These are phyloP conservation scores for Saccharomyces paradoxus DNA, from an alignment of 805 yeast genomes.

Conservation along the genomic window DNA sequence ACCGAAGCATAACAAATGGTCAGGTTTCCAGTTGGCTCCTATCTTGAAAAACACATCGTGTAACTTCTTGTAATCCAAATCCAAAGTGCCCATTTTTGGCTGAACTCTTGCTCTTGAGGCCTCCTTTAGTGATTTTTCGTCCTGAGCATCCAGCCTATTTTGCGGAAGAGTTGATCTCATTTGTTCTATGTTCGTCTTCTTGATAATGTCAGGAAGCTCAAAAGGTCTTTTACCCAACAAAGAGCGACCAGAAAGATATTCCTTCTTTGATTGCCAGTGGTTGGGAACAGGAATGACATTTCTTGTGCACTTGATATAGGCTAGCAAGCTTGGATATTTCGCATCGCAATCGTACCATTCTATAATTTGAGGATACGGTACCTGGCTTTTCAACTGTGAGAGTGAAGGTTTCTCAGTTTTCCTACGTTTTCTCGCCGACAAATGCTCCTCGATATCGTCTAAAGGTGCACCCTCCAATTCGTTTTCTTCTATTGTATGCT, in stretches of 20 bases:
- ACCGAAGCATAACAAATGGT: constrained; percentile 52
- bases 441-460: constrained; percentile 16
- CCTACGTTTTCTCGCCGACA: constrained; percentile 42
- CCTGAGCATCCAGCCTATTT: constrained; percentile 13
- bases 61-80: constrained; percentile 73
- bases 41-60: constrained; percentile 81
- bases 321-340: constrained; percentile 59
- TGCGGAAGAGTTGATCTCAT: constrained; percentile 55
- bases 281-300: constrained; percentile 70
- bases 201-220: constrained; percentile 67
- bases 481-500: not conserved
- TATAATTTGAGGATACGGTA: constrained; percentile 59
- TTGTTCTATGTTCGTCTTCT: constrained; percentile 76
- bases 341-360: constrained; percentile 89
- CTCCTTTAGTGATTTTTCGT: constrained; percentile 53
- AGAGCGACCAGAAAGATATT: constrained; percentile 57
- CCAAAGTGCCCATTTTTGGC: constrained; percentile 79
- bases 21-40: constrained; percentile 60
- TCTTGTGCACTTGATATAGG: constrained; percentile 53
- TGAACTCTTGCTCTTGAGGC: constrained; percentile 76
- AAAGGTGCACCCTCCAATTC: not conserved
- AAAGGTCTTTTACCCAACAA: constrained; percentile 65
- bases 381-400: constrained; percentile 54
- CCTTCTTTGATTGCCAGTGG: constrained; percentile 79
- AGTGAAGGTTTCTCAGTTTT: constrained; percentile 52